phyloP scores from a whole-genome alignment of 1,284 basidiomycete genomes.

The Apiotrichum laibachii region DNA sequence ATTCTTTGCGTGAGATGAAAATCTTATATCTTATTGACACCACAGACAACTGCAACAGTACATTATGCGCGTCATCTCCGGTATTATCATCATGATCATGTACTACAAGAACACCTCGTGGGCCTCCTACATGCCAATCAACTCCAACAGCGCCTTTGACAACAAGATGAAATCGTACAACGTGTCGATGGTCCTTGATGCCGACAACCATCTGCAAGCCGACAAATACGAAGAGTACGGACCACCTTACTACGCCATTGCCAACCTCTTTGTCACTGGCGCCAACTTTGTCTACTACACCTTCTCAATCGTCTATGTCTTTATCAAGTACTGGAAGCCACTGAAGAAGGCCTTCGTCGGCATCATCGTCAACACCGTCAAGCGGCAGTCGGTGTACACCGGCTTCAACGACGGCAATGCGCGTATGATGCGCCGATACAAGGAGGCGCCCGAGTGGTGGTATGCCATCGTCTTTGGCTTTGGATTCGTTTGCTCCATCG shows the following conservation, averaged over 20 bases:
- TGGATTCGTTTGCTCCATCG: neutral
- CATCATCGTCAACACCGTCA: neutral
- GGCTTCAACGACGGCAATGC: neutral
- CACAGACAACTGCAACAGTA: constrained; percentile 7
- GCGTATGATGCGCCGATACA: constrained; percentile 54
- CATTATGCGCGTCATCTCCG: constrained; percentile 4
- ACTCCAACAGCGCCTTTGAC: constrained; percentile 26
- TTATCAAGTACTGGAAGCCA: constrained; percentile 6
- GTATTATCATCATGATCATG: constrained; percentile 15
- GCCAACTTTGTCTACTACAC: constrained; percentile 30
- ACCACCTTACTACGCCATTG: constrained; percentile 6
- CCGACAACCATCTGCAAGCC: constrained; percentile 6
- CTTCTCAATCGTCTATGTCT: constrained; percentile 8
- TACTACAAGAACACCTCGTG: constrained; percentile 19
- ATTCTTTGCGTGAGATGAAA: constrained; percentile 9
- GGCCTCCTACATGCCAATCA: constrained; percentile 17
- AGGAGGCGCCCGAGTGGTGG: constrained; percentile 49
- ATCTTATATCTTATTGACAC: neutral
- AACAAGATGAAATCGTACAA: constrained; percentile 18
- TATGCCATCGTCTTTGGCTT: constrained; percentile 62
- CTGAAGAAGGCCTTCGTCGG: constrained; percentile 1
- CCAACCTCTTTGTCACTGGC: constrained; percentile 6
- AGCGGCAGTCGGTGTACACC: neutral
- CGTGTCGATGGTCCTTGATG: constrained; percentile 1
- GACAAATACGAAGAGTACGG: constrained; percentile 2